Evolutionary conservation across 352 stramenopile genomes (phyloP).

Genomic region (Globisporangium megalacanthum): DNA sequence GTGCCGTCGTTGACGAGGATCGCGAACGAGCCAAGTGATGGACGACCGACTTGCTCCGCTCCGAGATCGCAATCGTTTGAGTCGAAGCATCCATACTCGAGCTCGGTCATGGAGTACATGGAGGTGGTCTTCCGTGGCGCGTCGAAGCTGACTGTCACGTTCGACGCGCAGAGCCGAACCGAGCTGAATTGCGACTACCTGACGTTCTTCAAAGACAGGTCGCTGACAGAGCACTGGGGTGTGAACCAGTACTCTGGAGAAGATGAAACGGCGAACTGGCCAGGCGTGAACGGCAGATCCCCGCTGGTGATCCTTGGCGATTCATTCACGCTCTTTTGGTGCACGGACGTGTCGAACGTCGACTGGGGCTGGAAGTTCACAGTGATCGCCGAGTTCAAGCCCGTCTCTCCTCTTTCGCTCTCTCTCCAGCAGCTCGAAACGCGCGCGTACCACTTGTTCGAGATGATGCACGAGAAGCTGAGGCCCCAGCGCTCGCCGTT

Average conservation of each 20-base stretch:
- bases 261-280: slow-evolving; percentile 74
- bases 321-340: slow-evolving; percentile 83
- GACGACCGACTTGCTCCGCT: slow-evolving; percentile 38
- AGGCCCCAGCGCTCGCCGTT: slow-evolving; percentile 33
- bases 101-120: slow-evolving; percentile 79
- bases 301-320: slow-evolving; percentile 70
- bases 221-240: slow-evolving; percentile 57
- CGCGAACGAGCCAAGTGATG: slow-evolving; percentile 37
- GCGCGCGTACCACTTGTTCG: slow-evolving; percentile 54
- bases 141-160: slow-evolving; percentile 56
- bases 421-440: slow-evolving; percentile 52
- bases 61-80: slow-evolving; percentile 69
- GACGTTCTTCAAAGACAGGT: slow-evolving; percentile 81
- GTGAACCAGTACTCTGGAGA: slow-evolving; percentile 59
- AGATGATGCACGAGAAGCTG: slow-evolving; percentile 64
- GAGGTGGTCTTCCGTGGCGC: slow-evolving; percentile 70
- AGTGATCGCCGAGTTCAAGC: slow-evolving; percentile 55
- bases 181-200: slow-evolving; percentile 79
- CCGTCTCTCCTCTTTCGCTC: slow-evolving; percentile 36
- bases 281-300: slow-evolving; percentile 46
- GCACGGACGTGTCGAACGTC: slow-evolving; percentile 79
- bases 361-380: slow-evolving; percentile 88
- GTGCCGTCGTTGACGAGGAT: slow-evolving; percentile 32
- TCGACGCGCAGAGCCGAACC: slow-evolving; percentile 59
- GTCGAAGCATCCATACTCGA: slow-evolving; percentile 80